These are phyloP conservation scores for Claviceps digitariae DNA, from an alignment of 2,329 filamentous ascomycete species.

Conservation along the genomic window DNA sequence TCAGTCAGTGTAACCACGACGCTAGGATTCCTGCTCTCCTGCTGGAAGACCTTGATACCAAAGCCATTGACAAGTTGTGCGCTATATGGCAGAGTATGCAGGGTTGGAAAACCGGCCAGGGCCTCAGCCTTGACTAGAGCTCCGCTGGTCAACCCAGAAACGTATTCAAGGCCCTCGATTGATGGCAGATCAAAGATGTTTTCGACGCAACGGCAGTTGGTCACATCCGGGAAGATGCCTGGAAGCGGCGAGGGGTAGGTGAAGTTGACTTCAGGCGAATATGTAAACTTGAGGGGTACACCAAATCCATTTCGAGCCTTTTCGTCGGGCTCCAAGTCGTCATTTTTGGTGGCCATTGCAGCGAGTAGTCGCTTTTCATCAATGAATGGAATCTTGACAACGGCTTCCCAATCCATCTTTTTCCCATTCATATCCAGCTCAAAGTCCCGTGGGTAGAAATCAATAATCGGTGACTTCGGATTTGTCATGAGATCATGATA, in stretches of 20 bases:
- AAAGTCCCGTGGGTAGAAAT: slow-evolving; percentile 96
- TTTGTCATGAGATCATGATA: slow-evolving; percentile 93
- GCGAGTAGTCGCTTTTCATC: slow-evolving; percentile 74
- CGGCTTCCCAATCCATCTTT: slow-evolving; percentile 99
- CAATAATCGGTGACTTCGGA: slow-evolving; percentile 79
- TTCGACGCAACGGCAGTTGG: slow-evolving; percentile 78
- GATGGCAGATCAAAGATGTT: slow-evolving; percentile 93
- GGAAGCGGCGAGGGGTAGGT: slow-evolving; percentile 77
- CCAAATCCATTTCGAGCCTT: slow-evolving; percentile 79
- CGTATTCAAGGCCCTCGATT: slow-evolving; percentile 77
- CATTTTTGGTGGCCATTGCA: slow-evolving; percentile 78
- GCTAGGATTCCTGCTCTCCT: slow-evolving; percentile 92
- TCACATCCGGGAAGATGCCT: slow-evolving; percentile 80
- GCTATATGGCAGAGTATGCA: slow-evolving; percentile 74
- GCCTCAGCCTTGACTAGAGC: slow-evolving; percentile 70
- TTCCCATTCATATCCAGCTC: slow-evolving; percentile 99
- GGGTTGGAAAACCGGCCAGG: slow-evolving; percentile 84
- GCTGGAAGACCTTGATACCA: slow-evolving; percentile 87
- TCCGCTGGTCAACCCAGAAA: slow-evolving; percentile 70
- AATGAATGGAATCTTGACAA: slow-evolving; percentile 98
- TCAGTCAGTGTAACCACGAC: slow-evolving; percentile 79
- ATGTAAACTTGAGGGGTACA: slow-evolving; percentile 84
- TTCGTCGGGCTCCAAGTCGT: slow-evolving; percentile 63
- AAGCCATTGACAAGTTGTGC: slow-evolving; percentile 60
- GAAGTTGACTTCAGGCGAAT: slow-evolving; percentile 63